Evolutionary conservation across 179 eudicot genomes (phyloP), one percentile per base, ranked within the genome.

Genomic region (Beta macrorhiza): DNA sequence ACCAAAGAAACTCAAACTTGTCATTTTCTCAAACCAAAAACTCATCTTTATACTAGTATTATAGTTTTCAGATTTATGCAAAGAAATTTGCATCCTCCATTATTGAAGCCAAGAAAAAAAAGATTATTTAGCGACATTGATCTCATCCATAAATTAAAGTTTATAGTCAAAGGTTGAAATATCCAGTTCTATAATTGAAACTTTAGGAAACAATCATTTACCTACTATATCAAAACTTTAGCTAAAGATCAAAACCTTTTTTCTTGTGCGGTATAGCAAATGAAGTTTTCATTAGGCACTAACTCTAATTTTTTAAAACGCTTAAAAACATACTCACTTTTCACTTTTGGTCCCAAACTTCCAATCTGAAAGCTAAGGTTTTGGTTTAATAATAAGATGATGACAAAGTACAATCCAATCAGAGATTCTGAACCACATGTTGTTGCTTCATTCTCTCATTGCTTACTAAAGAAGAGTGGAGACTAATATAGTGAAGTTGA

Each of bases 141-240:
- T 25, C 25, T 25, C 25, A 25, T 25, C 25, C 25, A 25, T 25
- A 25, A 25, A 25, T 25, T 25, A 25, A 25, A 25, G 25, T 25
- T 25, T 25, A 25, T 25, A 25, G 25, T 25, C 64, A 79, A 79
- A 79, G 68, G 20, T 44, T 68, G 32, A 32, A 52, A 10, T 20
- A 65, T 65, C 51, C 29, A 64, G 29, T 67, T 22, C 2, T 29
- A 44, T 68, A 32, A 68, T 53, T 78, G 81, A 77, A 78, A 67
- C 80, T 77, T 77, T 65, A 62, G 42, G 0, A 59, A 29, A 5
- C 78, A 76, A 76, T 76, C 67, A 61, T 76, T 42, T 19, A 76
- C 5, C 29, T 62, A 44, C 52, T 69, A 29, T 47, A 59, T 79
- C 32, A 71, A 19, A 71, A 61, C 78, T 62, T 73, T 51, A 49